A percentile compares a stretch with the other conserved stretches of the same genome.
Conservation (phyloP, 176 grass and related monocot species). For the Zoysia japonica region DNA sequence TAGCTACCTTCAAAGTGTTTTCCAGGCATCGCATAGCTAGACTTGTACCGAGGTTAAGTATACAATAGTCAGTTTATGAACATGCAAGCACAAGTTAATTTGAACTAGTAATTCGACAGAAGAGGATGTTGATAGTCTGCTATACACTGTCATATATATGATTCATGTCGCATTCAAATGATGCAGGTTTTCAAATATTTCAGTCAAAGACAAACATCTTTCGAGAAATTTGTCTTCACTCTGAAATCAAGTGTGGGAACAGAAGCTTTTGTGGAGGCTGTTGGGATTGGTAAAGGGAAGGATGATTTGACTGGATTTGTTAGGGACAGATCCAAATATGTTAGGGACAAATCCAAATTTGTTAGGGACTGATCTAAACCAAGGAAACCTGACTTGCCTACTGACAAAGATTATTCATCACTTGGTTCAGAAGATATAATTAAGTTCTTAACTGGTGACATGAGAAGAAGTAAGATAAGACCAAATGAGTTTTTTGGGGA, state of each 20-base stretch:
- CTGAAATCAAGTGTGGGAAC: slow-evolving; percentile 67
- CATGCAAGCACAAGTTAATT: background rate
- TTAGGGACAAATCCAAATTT: background rate
- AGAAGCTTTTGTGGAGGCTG: background rate
- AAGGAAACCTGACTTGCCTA: slow-evolving; percentile 62
- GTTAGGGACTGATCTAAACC: slow-evolving; percentile 56
- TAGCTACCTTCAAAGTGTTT: slow-evolving; percentile 9
- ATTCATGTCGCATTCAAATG: slow-evolving; percentile 22
- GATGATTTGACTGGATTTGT: slow-evolving; percentile 67
- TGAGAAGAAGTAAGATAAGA: slow-evolving; percentile 80
- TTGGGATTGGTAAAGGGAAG: background rate
- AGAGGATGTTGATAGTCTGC: slow-evolving; percentile 18
- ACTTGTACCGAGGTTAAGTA: slow-evolving; percentile 1
- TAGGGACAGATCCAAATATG: background rate
- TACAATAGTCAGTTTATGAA: background rate
- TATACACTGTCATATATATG: slow-evolving; percentile 22
- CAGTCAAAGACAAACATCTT: slow-evolving; percentile 50
- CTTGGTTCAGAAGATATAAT: slow-evolving; percentile 77
- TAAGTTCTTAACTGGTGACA: slow-evolving; percentile 91
- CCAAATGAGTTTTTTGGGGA: slow-evolving; percentile 97
- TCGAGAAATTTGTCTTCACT: slow-evolving; percentile 63
- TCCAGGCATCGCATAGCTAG: background rate
- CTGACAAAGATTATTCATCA: slow-evolving; percentile 81
- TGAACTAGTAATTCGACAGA: slow-evolving; percentile 24
- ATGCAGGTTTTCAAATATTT: slow-evolving; percentile 70